These are phyloP conservation scores for Aspergillus egyptiacus DNA, from an alignment of 495 filamentous ascomycete species.

Conservation along the genomic window DNA sequence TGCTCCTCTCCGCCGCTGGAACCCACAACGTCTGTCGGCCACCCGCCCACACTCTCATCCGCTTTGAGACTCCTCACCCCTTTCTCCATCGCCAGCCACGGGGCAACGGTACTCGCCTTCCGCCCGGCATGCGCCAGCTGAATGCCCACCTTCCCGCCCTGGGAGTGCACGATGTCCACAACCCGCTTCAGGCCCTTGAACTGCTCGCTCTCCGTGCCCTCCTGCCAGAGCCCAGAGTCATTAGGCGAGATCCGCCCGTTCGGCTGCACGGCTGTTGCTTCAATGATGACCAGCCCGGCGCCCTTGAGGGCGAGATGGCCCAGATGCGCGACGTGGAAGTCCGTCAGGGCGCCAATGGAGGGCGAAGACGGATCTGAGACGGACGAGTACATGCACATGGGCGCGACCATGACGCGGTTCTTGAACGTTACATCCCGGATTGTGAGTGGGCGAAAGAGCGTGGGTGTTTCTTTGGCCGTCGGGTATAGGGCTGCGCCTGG, in stretches of 20 bases:
- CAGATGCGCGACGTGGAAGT: conserved; percentile 63
- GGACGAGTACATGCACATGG: conserved; percentile 62
- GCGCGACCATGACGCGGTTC: conserved; percentile 59
- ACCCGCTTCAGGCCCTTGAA: conserved; percentile 57
- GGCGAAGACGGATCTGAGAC: conserved; percentile 34
- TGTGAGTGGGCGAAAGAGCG: conserved; percentile 57
- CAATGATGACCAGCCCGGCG: conserved; percentile 57
- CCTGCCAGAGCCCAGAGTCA: conserved; percentile 64
- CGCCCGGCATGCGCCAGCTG: conserved; percentile 72
- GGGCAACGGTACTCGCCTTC: conserved; percentile 60
- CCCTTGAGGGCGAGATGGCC: conserved; percentile 60
- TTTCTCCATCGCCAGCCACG: conserved; percentile 45
- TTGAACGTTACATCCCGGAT: conserved; percentile 64
- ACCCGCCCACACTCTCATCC: conserved; percentile 52
- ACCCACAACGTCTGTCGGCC: conserved; percentile 62
- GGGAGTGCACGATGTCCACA: conserved; percentile 53
- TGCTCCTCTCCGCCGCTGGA: conserved; percentile 47
- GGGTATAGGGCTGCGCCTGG: conserved; percentile 46
- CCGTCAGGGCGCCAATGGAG: conserved; percentile 57
- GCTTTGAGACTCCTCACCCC: conserved; percentile 37
- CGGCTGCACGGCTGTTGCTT: conserved; percentile 60
- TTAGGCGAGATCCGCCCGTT: conserved; percentile 69
- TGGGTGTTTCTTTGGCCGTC: conserved; percentile 45
- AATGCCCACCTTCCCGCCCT: conserved; percentile 62
- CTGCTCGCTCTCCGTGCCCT: conserved; percentile 44